Evolutionary conservation across 2,329 filamentous ascomycete genomes (phyloP).

Genomic region (Aspergillus puulaauensis): DNA sequence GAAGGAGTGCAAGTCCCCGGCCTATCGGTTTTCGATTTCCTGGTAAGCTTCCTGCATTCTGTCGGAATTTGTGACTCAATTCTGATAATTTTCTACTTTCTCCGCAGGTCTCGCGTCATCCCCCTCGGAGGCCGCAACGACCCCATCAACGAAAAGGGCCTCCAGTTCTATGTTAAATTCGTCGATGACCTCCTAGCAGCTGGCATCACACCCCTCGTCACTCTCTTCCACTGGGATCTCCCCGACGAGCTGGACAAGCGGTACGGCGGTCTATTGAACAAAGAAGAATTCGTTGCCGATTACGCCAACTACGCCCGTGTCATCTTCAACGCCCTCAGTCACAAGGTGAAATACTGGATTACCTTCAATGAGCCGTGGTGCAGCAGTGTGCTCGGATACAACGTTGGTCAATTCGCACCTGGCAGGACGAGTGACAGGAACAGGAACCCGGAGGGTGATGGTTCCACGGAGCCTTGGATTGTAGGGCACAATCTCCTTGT

Average conservation of each 20-base stretch:
- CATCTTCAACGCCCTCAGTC: slow-evolving; percentile 69
- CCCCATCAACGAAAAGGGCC: slow-evolving; percentile 73
- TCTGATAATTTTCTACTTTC: background rate
- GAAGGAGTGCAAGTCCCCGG: slow-evolving; percentile 69
- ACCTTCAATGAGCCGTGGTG: slow-evolving; percentile 92
- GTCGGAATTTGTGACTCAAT: background rate
- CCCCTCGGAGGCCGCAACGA: slow-evolving; percentile 81
- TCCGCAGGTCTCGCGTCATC: slow-evolving; percentile 66
- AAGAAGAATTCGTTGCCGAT: slow-evolving; percentile 78
- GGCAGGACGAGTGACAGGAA: slow-evolving; percentile 75
- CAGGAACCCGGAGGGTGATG: slow-evolving; percentile 71
- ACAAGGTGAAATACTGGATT: slow-evolving; percentile 83
- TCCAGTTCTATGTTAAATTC: slow-evolving; percentile 76
- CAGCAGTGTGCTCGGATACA: slow-evolving; percentile 77
- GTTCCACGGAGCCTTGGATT: slow-evolving; percentile 75
- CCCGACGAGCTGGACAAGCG: slow-evolving; percentile 75
- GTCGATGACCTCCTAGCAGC: slow-evolving; percentile 74
- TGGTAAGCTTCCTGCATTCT: slow-evolving; percentile 46
- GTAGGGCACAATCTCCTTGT: slow-evolving; percentile 78
- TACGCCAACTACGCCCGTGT: slow-evolving; percentile 76
- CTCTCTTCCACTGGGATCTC: slow-evolving; percentile 85
- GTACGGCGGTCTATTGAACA: slow-evolving; percentile 79
- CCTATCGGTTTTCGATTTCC: slow-evolving; percentile 82
- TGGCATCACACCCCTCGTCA: slow-evolving; percentile 78
- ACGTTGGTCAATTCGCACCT: slow-evolving; percentile 73